Conservation (phyloP, 257 asterid species). For the Scutellaria baicalensis region DNA sequence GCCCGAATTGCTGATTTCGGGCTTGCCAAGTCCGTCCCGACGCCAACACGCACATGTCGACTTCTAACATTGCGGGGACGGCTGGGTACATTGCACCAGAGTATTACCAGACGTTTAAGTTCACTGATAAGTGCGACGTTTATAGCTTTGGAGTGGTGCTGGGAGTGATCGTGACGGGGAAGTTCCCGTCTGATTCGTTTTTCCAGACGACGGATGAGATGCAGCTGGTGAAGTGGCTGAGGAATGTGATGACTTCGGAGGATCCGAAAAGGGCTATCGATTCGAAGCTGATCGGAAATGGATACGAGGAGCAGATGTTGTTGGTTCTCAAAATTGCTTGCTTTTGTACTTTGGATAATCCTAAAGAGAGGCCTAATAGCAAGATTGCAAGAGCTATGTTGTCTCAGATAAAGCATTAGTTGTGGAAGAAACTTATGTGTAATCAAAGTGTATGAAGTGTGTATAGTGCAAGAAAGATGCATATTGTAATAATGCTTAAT, state of each 20-base stretch:
- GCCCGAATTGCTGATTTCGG: slow-evolving; percentile 87
- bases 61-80: slow-evolving; percentile 76
- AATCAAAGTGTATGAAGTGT: not conserved
- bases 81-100: slow-evolving; percentile 82
- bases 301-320: slow-evolving; percentile 80
- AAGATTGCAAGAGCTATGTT: slow-evolving; percentile 72
- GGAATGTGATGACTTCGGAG: slow-evolving; percentile 71
- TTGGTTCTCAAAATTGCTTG: slow-evolving; percentile 85
- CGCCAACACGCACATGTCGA: slow-evolving; percentile 48
- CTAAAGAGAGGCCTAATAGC: slow-evolving; percentile 83
- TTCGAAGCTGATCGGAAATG: slow-evolving; percentile 43
- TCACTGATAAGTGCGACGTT: slow-evolving; percentile 79
- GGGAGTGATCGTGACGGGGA: slow-evolving; percentile 60
- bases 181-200: slow-evolving; percentile 67
- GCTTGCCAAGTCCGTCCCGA: slow-evolving; percentile 72
- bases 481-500: not conserved
- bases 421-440: not conserved
- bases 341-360: slow-evolving; percentile 68
- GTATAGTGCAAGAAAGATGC: not conserved
- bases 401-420: slow-evolving; percentile 54
- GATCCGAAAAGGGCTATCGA: slow-evolving; percentile 71
- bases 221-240: slow-evolving; percentile 76
- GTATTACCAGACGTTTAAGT: slow-evolving; percentile 65
- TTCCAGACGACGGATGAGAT: slow-evolving; percentile 70
- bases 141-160: slow-evolving; percentile 75